A percentile compares a stretch with the other conserved stretches of the same genome.
Conservation (phyloP, 768 basidiomycete species). For the Chalciporus piperatus region DNA sequence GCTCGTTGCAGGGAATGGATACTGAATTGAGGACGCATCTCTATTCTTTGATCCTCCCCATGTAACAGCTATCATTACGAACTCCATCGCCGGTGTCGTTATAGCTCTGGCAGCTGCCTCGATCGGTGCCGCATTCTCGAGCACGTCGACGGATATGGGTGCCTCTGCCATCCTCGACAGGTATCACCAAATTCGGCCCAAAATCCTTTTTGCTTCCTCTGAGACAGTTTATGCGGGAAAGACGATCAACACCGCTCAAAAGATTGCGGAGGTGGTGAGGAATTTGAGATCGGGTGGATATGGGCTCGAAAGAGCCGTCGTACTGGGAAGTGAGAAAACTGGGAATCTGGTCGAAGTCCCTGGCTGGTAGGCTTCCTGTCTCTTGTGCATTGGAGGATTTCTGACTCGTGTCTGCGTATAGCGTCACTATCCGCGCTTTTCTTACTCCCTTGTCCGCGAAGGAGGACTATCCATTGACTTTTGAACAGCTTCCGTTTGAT, state of each 20-base stretch:
- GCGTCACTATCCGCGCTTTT: slow-evolving; percentile 48
- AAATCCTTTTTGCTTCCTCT: slow-evolving; percentile 65
- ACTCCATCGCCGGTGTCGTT: slow-evolving; percentile 54
- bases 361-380: slow-evolving; percentile 17
- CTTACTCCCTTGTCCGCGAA: slow-evolving; percentile 35
- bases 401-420: slow-evolving; percentile 1
- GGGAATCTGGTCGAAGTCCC: slow-evolving; percentile 37
- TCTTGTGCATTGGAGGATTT: not conserved
- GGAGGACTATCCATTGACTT: slow-evolving; percentile 51
- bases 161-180: slow-evolving; percentile 53
- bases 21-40: not conserved
- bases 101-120: slow-evolving; percentile 64
- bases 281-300: slow-evolving; percentile 41
- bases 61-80: slow-evolving; percentile 58
- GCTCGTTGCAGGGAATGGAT: not conserved
- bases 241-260: slow-evolving; percentile 50
- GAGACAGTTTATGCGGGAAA: slow-evolving; percentile 67
- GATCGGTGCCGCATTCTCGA: slow-evolving; percentile 66
- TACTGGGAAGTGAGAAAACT: slow-evolving; percentile 58
- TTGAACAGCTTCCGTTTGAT: slow-evolving; percentile 72
- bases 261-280: slow-evolving; percentile 49
- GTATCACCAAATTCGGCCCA: slow-evolving; percentile 69
- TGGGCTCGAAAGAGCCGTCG: slow-evolving; percentile 51
- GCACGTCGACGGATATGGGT: slow-evolving; percentile 76
- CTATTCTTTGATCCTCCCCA: not conserved